Evolutionary conservation across 108 stramenopile species (phyloP), one percentile per base, ranked within the genome.

Genomic region (Pseudonitzschia multistriata): DNA sequence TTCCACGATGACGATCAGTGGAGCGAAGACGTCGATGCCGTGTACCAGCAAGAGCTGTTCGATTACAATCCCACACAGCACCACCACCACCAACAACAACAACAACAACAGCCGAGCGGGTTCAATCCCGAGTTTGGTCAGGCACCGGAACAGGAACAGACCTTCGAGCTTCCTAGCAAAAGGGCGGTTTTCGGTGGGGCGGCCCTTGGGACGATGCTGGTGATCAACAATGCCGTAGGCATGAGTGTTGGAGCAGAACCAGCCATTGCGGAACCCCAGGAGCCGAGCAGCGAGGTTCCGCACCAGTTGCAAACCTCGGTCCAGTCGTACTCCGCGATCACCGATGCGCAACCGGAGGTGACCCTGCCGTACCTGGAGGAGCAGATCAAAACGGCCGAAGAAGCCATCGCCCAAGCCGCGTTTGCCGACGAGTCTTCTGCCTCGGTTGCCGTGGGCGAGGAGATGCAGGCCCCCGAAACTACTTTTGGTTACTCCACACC

Each of bases 361-460:
- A 64, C 39, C 8, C 34, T 64, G 37, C 42, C 63, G 22, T 64
- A 64, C n/a, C 17, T 64, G 63, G 63, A 64, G 22, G 28, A 64
- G 19, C 63, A 45, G 29, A 64, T 64, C 34, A 5, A 28, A 45
- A 2, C 24, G 3, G 63, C 63, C 8, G 63, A 64, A 64, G 30
- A 60, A 21, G 53, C 53, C 15, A 42, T 42, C 10, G 40, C 40
- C 40, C 7, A 42, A 10, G 10, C 10, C 40, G 40, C 13, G 10
- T 7, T 10, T 42, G 7, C 40, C 10, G 7, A 42, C 40, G 40
- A 42, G 7, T 42, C 40, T 7, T 42, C 40, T 42, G 7, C 40
- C 13, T 42, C 40, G 40, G n/a, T n/a, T n/a, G n/a, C n/a, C n/a
- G n/a, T n/a, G n/a, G n/a, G n/a, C n/a, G n/a, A n/a, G n/a, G n/a